Evolutionary conservation across 495 filamentous ascomycete species (phyloP).

Genomic region (Aspergillus heteromorphus): DNA sequence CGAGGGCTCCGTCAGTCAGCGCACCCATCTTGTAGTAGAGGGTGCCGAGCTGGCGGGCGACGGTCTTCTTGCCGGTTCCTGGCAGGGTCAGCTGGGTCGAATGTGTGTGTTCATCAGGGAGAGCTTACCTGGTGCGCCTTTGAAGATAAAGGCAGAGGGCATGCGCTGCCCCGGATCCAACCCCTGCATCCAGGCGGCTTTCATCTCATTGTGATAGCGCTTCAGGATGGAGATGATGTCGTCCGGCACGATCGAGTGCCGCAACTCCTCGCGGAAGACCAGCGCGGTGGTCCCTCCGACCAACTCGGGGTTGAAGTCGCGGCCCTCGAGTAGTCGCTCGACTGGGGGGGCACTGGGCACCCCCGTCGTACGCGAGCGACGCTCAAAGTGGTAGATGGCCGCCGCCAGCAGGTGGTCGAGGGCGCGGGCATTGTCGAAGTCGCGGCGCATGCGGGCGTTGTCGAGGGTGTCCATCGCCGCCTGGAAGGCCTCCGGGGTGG

Average conservation of each 20-base stretch:
- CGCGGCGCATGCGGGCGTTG: conserved; percentile 13
- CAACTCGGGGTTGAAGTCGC: conserved; percentile 13
- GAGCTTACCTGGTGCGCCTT: conserved; percentile 13
- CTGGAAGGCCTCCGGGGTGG: conserved; percentile 17
- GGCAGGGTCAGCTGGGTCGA: background rate
- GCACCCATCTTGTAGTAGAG: conserved; percentile 36
- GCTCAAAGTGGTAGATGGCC: conserved; percentile 13
- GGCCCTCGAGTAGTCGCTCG: conserved; percentile 11
- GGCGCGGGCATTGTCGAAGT: conserved; percentile 16
- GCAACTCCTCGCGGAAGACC: conserved; percentile 12
- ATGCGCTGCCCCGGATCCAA: conserved; percentile 6
- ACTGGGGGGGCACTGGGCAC: background rate
- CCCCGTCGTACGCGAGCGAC: background rate
- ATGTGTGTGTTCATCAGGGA: background rate
- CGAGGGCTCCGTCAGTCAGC: conserved; percentile 25
- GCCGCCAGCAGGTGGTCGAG: conserved; percentile 14
- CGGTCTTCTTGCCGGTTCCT: conserved; percentile 47
- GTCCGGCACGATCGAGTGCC: conserved; percentile 15
- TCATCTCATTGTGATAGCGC: conserved; percentile 16
- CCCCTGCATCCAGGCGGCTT: conserved; percentile 9
- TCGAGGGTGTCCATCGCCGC: conserved; percentile 15
- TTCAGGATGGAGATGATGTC: conserved; percentile 13
- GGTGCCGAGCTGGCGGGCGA: conserved; percentile 28
- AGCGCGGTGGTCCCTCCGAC: conserved; percentile 1
- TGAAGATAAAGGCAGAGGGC: conserved; percentile 15